Evolutionary conservation across 495 filamentous ascomycete genomes (phyloP), one percentile per base, ranked within the genome.

Genomic region (Pseudotulostoma volvatum): DNA sequence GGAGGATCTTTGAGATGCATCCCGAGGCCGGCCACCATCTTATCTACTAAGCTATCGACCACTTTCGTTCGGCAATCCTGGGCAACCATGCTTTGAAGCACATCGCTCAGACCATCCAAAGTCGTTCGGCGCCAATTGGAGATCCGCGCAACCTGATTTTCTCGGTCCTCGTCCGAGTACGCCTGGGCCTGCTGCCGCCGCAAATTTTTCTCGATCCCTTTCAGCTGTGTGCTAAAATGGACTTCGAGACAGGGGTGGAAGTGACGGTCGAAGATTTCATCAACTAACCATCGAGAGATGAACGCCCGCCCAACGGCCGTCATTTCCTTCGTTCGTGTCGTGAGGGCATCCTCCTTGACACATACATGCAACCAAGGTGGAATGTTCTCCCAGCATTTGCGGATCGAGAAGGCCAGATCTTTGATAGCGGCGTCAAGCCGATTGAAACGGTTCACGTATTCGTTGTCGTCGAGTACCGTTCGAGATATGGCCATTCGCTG

Each of bases 381-480:
- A 20, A 96, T 60, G 15, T 64, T 59, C 44, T 72, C 73, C 90
- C 90, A 97, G 48, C 88, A 77, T 53, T 95, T 94, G 23, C 92
- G 79, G 48, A 95, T 85, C 36, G 84, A 84, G 58, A 94, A 97
- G 1, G 92, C 79, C 1, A 97, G 67, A 49, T 97, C 90, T 45
- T 86, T 88, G 50, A 94, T 88, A 5, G 90, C 84, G 32, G 90
- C 88, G 45, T 97, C 90, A 30, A 97, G 70, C 13, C 92, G 82
- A 43, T 81, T 79, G 55, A 97, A 96, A 9, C 92, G 74, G 23
- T 77, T 84, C 30, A 74, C 68, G 49, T 97, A 97, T 63, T 96
- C 90, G 54, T 77, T 92, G 54, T 97, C 90, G 56, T 97, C 90
- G 19, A 96, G 77, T 3, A 90, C 85, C 0, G 88, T 96, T 20